These are phyloP conservation scores for Hemileia vastatrix DNA, from an alignment of 1,284 basidiomycete species.

Conservation along the genomic window DNA sequence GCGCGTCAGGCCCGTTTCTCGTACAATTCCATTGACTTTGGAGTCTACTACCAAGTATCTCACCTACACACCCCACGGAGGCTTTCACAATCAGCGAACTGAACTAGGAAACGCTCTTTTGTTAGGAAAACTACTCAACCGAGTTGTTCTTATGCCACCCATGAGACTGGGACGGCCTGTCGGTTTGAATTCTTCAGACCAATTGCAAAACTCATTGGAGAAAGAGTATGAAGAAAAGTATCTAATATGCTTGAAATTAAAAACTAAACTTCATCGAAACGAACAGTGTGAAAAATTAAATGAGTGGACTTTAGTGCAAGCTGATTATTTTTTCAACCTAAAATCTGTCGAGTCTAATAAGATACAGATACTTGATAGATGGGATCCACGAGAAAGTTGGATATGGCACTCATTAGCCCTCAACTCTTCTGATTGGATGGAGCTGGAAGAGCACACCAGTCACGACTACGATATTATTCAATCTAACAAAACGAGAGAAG, in stretches of 20 bases:
- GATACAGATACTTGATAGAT: conserved; percentile 32
- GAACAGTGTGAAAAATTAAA: conserved; percentile 25
- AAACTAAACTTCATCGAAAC: too few relatives aligned
- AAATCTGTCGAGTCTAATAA: too few relatives aligned
- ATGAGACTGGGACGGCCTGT: conserved; percentile 52
- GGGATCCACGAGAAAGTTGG: conserved; percentile 16
- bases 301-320: conserved; percentile 56
- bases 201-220: conserved; percentile 50
- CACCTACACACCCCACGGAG: conserved; percentile 41
- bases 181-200: conserved; percentile 10
- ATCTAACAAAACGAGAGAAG: too few relatives aligned
- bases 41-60: too few relatives aligned
- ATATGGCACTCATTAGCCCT: conserved; percentile 13
- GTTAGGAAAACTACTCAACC: conserved; percentile 58
- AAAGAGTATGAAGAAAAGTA: conserved; percentile 49
- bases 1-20: too few relatives aligned
- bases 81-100: conserved; percentile 73
- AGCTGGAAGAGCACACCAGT: conserved; percentile 4
- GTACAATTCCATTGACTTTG: too few relatives aligned
- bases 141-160: conserved; percentile 63
- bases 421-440: conserved; percentile 8
- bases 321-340: conserved; percentile 60
- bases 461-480: conserved; percentile 18
- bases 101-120: conserved; percentile 67
- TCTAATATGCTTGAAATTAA: conserved; percentile 31